Conservation (phyloP, 345 rosid genomes). For the Eucalyptus paniculata region DNA sequence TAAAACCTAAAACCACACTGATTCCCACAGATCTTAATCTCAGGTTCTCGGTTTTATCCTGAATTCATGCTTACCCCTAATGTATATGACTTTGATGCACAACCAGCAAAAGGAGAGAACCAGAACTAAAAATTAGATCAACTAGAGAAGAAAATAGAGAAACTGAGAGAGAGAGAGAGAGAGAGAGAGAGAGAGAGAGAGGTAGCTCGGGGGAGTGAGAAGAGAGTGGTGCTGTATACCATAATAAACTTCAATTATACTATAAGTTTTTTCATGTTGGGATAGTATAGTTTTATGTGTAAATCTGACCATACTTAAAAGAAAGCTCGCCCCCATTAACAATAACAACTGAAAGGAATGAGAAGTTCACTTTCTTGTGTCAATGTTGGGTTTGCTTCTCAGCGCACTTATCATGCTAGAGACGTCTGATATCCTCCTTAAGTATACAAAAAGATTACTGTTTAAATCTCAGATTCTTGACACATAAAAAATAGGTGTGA, state of each 20-base stretch:
- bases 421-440: background rate
- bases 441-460: too few relatives aligned
- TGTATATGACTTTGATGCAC: too few relatives aligned
- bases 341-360: background rate
- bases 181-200: too few relatives aligned
- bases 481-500: background rate
- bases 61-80: too few relatives aligned
- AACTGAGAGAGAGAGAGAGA: too few relatives aligned
- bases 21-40: rapidly evolving
- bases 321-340: background rate
- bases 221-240: background rate
- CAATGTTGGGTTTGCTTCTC: background rate
- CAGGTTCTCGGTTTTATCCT: too few relatives aligned
- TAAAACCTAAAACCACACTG: too few relatives aligned
- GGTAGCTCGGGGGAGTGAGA: background rate
- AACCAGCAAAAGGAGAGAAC: background rate
- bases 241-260: background rate
- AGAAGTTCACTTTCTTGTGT: background rate
- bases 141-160: too few relatives aligned
- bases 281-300: background rate
- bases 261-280: background rate
- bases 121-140: background rate
- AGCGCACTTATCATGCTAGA: background rate
- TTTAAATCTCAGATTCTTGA: background rate
- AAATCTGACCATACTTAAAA: background rate